Evolutionary conservation across 345 rosid genomes (phyloP).

Genomic region (Theobroma cacao): DNA sequence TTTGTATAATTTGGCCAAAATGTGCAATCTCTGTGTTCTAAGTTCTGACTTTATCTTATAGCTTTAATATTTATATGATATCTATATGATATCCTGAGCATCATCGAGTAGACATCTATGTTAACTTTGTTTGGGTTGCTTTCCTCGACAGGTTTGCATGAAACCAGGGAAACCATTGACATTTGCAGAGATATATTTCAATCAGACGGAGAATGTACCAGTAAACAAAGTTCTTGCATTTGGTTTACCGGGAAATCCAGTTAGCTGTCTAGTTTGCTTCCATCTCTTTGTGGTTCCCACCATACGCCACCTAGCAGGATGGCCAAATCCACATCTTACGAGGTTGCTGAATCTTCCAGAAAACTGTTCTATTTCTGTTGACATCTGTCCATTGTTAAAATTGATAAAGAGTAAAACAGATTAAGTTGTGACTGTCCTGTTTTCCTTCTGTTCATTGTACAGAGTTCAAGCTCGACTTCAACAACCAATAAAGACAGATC

Average conservation of each 20-base stretch:
- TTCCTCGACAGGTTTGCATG: slow-evolving; percentile 69
- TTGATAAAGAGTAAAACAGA: neutral
- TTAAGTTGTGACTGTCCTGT: neutral
- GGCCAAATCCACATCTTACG: slow-evolving; percentile 66
- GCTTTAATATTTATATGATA: slow-evolving; percentile 7
- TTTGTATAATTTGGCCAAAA: neutral
- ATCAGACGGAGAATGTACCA: slow-evolving; percentile 29
- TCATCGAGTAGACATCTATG: slow-evolving; percentile 13
- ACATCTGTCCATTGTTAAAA: neutral
- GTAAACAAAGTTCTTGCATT: slow-evolving; percentile 70
- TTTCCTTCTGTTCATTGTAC: slow-evolving; percentile 13
- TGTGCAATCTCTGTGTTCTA: neutral
- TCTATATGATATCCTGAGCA: slow-evolving; percentile 8
- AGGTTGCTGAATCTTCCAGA: slow-evolving; percentile 51
- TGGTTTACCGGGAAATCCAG: slow-evolving; percentile 99
- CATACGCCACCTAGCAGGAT: slow-evolving; percentile 78
- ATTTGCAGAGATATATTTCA: slow-evolving; percentile 65
- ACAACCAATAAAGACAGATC: slow-evolving; percentile 66
- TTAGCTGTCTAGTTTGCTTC: slow-evolving; percentile 89
- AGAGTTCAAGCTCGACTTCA: slow-evolving; percentile 78
- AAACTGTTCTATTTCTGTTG: neutral
- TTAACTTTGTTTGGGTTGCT: slow-evolving; percentile 4
- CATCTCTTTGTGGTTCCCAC: slow-evolving; percentile 83
- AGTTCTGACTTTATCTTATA: neutral
- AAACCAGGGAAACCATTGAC: slow-evolving; percentile 96